These are phyloP conservation scores for Madurella mycetomatis DNA, from an alignment of 2,329 filamentous ascomycete genomes.

Conservation along the genomic window DNA sequence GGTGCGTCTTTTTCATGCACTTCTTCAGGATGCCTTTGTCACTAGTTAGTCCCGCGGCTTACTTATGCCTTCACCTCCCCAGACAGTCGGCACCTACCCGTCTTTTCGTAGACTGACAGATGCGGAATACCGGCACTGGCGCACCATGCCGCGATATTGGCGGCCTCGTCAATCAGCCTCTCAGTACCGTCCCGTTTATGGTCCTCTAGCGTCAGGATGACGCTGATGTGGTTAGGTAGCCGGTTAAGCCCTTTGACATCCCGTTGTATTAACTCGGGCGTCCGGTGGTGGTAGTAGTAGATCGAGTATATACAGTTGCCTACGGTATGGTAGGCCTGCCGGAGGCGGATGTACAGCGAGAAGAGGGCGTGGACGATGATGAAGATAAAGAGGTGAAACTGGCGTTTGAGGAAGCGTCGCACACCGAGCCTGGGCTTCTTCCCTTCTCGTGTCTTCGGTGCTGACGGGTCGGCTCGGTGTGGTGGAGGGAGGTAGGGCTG, in stretches of 20 bases:
- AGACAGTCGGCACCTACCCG: conserved; percentile 53
- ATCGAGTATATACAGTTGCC: conserved; percentile 74
- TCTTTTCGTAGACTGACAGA: conserved; percentile 88
- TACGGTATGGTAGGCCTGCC: conserved; percentile 74
- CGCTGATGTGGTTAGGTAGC: conserved; percentile 80
- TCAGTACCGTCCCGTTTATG: conserved; percentile 68
- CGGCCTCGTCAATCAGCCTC: conserved; percentile 80
- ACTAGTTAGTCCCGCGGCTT: background rate
- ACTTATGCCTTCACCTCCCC: background rate
- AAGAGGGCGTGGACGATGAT: conserved; percentile 74
- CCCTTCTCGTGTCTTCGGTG: conserved; percentile 18
- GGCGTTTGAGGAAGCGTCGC: conserved; percentile 56
- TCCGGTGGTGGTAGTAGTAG: conserved; percentile 91
- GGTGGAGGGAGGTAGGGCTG: conserved; percentile 36
- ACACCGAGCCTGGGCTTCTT: conserved; percentile 48
- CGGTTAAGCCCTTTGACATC: conserved; percentile 73
- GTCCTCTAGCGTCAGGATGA: conserved; percentile 72
- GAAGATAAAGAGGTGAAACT: conserved; percentile 64
- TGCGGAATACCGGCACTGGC: conserved; percentile 81
- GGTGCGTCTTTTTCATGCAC: conserved; percentile 80
- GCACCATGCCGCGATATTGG: conserved; percentile 91
- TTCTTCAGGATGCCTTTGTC: conserved; percentile 75
- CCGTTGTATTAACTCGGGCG: conserved; percentile 83
- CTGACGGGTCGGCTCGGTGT: conserved; percentile 27
- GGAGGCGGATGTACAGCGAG: conserved; percentile 78